A percentile compares a stretch with the other conserved stretches of the same genome.
phyloP scores from a whole-genome alignment of 2,329 filamentous ascomycete species.

The Blumeria graminis region DNA sequence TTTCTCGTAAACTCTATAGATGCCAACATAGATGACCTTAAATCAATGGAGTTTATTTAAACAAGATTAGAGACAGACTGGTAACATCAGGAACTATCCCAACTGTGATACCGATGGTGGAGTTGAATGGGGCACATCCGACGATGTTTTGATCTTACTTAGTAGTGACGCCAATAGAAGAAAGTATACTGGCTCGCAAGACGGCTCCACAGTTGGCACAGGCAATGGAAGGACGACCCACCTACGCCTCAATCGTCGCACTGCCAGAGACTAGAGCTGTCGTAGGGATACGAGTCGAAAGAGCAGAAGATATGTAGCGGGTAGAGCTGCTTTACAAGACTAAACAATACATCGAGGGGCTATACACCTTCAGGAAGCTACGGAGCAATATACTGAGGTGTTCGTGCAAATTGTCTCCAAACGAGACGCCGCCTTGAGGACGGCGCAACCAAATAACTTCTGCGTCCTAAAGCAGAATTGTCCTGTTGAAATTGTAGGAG shows the following conservation, averaged over 20 bases:
- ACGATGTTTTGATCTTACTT: background rate
- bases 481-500: background rate
- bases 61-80: background rate
- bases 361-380: too few relatives aligned
- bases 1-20: background rate
- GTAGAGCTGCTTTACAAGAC: background rate
- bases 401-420: background rate
- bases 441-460: background rate
- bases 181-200: background rate
- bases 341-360: too few relatives aligned
- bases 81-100: background rate
- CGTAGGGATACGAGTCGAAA: background rate
- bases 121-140: background rate
- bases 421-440: background rate
- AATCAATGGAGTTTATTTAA: background rate
- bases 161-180: background rate
- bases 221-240: background rate
- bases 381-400: background rate
- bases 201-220: background rate
- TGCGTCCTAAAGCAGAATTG: background rate
- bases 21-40: background rate
- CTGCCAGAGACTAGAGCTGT: too few relatives aligned
- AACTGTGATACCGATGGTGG: background rate
- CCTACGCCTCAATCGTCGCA: background rate
- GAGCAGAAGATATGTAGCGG: background rate